phyloP scores from a whole-genome alignment of 495 filamentous ascomycete genomes.

The Ramalina peruviana region DNA sequence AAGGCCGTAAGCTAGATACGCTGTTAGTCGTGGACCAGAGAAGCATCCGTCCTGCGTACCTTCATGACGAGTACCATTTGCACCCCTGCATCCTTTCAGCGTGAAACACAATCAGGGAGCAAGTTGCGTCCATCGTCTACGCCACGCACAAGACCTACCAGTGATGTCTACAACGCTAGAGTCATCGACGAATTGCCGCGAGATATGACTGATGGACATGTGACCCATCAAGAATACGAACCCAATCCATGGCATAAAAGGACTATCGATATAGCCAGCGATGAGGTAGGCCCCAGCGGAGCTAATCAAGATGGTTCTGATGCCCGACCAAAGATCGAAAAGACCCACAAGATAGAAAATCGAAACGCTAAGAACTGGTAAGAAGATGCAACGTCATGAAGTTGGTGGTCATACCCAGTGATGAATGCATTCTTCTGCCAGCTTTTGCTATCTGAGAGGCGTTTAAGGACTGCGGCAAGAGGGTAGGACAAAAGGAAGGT shows the following conservation, averaged over 20 bases:
- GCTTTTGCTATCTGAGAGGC: slow-evolving; percentile 74
- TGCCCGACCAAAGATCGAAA: slow-evolving; percentile 86
- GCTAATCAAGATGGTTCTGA: slow-evolving; percentile 66
- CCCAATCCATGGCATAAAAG: slow-evolving; percentile 95
- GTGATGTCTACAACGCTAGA: slow-evolving; percentile 70
- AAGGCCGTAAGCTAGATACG: slow-evolving; percentile 60
- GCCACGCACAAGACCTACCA: slow-evolving; percentile 24
- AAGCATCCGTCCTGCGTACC: slow-evolving; percentile 17
- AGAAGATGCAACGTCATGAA: background rate
- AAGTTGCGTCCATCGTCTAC: background rate
- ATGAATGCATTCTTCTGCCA: slow-evolving; percentile 84
- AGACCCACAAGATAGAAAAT: slow-evolving; percentile 87
- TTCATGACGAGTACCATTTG: slow-evolving; percentile 99
- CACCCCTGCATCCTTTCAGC: slow-evolving; percentile 28
- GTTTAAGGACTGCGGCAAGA: slow-evolving; percentile 74
- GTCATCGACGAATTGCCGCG: slow-evolving; percentile 55
- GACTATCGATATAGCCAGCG: slow-evolving; percentile 70
- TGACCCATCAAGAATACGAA: slow-evolving; percentile 94
- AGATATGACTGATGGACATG: slow-evolving; percentile 80
- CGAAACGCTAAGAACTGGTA: slow-evolving; percentile 36
- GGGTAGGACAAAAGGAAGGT: slow-evolving; percentile 91
- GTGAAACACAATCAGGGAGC: background rate
- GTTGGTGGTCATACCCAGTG: slow-evolving; percentile 40
- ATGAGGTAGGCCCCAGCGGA: slow-evolving; percentile 71
- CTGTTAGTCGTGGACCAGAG: background rate